Percentiles rank a stretch among this genome's conserved stretches.
Evolutionary conservation across 805 yeast genomes (phyloP).

Genomic region (Candida parachauliodes): DNA sequence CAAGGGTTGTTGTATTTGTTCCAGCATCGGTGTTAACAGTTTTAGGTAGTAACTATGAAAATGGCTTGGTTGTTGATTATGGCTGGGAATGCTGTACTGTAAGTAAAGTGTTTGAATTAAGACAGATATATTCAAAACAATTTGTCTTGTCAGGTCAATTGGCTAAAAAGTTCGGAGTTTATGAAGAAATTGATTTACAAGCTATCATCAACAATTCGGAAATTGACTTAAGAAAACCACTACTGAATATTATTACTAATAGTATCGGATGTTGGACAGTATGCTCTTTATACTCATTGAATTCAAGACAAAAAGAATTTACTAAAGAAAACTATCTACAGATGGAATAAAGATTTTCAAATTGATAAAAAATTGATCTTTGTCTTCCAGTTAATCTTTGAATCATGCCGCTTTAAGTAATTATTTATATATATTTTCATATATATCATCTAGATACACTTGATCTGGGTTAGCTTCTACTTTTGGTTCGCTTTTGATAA

Average conservation of each 20-base stretch:
- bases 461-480: conserved; percentile 6
- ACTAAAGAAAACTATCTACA: conserved; percentile 13
- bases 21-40: conserved; percentile 18
- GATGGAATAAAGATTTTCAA: background rate
- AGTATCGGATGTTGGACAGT: conserved; percentile 33
- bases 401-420: background rate
- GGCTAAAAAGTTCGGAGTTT: conserved; percentile 11
- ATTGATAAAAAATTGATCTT: no score
- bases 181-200: conserved; percentile 10
- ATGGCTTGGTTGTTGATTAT: conserved; percentile 27
- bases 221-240: conserved; percentile 17
- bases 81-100: conserved; percentile 24
- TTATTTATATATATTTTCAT: conserved; percentile 7
- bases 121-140: conserved; percentile 15
- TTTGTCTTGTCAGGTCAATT: conserved; percentile 10
- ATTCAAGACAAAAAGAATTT: conserved; percentile 12
- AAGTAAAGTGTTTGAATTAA: conserved; percentile 21
- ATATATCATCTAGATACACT: conserved; percentile 11
- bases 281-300: conserved; percentile 21
- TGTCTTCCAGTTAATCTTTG: background rate
- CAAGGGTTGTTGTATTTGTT: conserved; percentile 21
- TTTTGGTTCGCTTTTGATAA: conserved; percentile 3
- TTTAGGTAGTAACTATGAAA: conserved; percentile 16
- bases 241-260: conserved; percentile 20
- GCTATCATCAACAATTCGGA: conserved; percentile 10